Base-by-base conservation (phyloP, 2,329 filamentous ascomycete genomes). In the Apiospora pterosperma region DNA sequence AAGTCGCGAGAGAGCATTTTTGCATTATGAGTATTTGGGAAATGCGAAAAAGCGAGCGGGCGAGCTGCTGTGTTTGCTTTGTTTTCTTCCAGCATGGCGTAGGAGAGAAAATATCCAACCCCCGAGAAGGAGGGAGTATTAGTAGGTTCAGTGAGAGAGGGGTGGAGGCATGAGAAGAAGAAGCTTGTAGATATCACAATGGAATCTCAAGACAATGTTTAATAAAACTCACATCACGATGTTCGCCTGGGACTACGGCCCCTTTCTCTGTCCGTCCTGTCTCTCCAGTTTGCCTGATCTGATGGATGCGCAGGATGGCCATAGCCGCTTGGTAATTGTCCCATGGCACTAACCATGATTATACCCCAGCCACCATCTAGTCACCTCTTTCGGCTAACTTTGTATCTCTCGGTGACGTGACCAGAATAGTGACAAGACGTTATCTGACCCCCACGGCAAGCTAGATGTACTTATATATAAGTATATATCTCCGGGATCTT, bases 181-280 rank as follows among this genome's bases (percentile, higher is more conserved):
- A 31, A 36, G 28, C 38, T 55, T 61, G 38, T 65, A 66, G 59
- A 66, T 66, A 66, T 62, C 64, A 66, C 6, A 25, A 52, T 31
- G 14, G 38, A 41, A 66, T 66, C 36, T 66, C 31, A 39, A 44
- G 38, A 58, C 38, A 63, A 66, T 63, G 61, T 66, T 61, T 66
- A 66, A 66, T 66, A 52, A 52, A 16, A 52, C 44, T 52, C 44
- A 52, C 25, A 52, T 31, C 44, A 52, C 25, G 28, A 31, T n/a
- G 14, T 39, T 28, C n/a, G 36, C 21, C 3, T 21, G n/a, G 10
- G 5, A 25, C 19, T 12, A 19, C 11, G 21, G 14, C 31, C 58
- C n/a, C 25, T n/a, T n/a, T 4, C 48, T 34, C 48, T 10, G 14
- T n/a, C 16, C 31, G 16, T 10, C 28, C 14, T 36, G 2, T 19